Evolutionary conservation across 2,329 filamentous ascomycete species (phyloP).

Genomic region (Colletotrichum agaves): DNA sequence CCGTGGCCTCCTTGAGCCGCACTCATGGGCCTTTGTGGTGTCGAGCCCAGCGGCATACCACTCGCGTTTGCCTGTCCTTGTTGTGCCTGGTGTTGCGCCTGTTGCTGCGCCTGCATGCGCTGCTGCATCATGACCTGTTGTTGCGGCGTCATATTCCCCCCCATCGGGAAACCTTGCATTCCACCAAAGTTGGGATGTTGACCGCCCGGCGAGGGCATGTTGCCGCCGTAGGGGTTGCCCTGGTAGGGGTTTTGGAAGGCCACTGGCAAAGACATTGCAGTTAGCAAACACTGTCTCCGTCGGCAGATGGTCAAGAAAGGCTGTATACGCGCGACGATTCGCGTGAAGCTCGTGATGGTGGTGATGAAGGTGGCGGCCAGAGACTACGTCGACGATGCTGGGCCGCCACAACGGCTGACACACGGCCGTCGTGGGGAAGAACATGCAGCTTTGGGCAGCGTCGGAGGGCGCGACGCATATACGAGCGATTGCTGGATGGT

Average conservation of each 20-base stretch:
- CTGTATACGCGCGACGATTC: not conserved
- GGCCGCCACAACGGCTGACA: not conserved
- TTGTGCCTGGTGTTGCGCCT: conserved; percentile 52
- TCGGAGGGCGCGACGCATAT: conserved; percentile 20
- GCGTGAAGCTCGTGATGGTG: not conserved
- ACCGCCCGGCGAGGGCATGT: conserved; percentile 59
- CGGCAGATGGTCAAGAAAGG: conserved; percentile 36
- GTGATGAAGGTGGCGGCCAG: not conserved
- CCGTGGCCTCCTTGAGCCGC: conserved; percentile 43
- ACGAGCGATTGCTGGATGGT: conserved; percentile 9
- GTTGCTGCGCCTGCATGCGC: conserved; percentile 46
- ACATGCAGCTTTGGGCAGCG: conserved; percentile 17
- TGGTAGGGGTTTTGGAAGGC: conserved; percentile 69
- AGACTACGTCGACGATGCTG: not conserved
- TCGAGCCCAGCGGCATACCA: conserved; percentile 42
- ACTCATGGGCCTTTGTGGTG: conserved; percentile 46
- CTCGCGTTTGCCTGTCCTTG: conserved; percentile 45
- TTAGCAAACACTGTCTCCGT: conserved; percentile 44
- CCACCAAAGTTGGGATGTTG: conserved; percentile 64
- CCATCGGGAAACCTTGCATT: conserved; percentile 65
- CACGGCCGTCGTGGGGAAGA: not conserved
- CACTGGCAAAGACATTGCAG: conserved; percentile 54
- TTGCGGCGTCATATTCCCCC: conserved; percentile 59
- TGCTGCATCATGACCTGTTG: conserved; percentile 44
- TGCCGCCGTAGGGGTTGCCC: conserved; percentile 65